A percentile compares a stretch with the other conserved stretches of the same genome.
phyloP scores from a whole-genome alignment of 257 asterid genomes.

The Buddleja alternifolia region DNA sequence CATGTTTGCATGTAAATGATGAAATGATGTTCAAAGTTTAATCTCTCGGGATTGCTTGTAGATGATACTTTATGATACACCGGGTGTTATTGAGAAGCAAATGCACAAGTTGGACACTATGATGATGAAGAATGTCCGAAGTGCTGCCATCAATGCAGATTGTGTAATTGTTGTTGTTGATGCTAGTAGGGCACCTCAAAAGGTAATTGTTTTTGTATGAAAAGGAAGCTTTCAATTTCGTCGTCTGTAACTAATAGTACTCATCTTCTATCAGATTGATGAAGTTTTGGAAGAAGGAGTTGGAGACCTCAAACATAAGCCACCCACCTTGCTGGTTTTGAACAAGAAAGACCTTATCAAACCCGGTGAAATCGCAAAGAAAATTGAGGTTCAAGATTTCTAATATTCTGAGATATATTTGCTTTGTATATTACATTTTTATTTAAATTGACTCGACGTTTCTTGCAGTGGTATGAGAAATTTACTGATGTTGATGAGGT shows the following conservation, averaged over 20 bases:
- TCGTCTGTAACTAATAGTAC: conserved; percentile 19
- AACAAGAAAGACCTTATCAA: conserved; percentile 94
- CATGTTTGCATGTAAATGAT: background rate
- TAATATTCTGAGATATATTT: background rate
- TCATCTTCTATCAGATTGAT: conserved; percentile 60
- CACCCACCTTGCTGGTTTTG: conserved; percentile 82
- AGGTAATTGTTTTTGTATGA: conserved; percentile 47
- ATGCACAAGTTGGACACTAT: conserved; percentile 93
- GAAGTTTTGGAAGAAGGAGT: conserved; percentile 79
- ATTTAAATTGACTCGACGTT: background rate
- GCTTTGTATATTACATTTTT: background rate
- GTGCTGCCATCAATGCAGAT: conserved; percentile 90
- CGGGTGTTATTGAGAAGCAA: conserved; percentile 96
- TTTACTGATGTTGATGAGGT: conserved; percentile 89
- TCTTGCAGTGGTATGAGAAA: conserved; percentile 92
- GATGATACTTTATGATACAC: conserved; percentile 98
- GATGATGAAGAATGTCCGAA: conserved; percentile 97
- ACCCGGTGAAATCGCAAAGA: conserved; percentile 98
- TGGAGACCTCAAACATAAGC: conserved; percentile 58
- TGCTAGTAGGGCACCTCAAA: conserved; percentile 77
- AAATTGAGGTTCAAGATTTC: conserved; percentile 64
- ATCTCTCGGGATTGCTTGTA: conserved; percentile 37
- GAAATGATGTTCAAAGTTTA: background rate
- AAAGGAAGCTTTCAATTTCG: background rate
- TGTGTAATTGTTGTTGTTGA: conserved; percentile 90